phyloP scores from a whole-genome alignment of 257 asterid species.

The Lycium barbarum region DNA sequence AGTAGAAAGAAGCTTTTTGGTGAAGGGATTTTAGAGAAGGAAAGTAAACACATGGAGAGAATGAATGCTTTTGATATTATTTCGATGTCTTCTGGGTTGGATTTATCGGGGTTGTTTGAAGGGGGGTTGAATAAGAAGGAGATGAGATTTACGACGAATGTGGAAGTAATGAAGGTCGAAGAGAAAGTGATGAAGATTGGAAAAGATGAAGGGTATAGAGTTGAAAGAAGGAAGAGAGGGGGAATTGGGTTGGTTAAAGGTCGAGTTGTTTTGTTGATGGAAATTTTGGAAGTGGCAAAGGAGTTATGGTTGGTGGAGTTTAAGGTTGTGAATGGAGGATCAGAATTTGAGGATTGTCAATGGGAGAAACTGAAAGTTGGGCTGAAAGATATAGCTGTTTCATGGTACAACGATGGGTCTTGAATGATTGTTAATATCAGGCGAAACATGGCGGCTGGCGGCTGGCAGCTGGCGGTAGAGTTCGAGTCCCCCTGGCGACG shows the following conservation, averaged over 20 bases:
- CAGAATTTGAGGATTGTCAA: constrained; percentile 60
- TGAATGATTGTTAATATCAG: constrained; percentile 21
- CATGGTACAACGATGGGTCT: constrained; percentile 53
- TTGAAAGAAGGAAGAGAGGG: constrained; percentile 60
- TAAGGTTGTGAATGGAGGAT: constrained; percentile 56
- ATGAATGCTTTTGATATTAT: constrained; percentile 86
- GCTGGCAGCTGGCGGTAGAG: not conserved
- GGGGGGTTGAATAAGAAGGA: constrained; percentile 55
- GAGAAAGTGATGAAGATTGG: constrained; percentile 61
- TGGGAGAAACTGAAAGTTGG: constrained; percentile 74
- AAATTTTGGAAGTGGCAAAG: constrained; percentile 57
- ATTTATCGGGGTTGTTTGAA: constrained; percentile 74
- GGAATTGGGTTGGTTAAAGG: constrained; percentile 67
- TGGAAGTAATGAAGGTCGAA: constrained; percentile 56
- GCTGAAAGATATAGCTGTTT: constrained; percentile 55
- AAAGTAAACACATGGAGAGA: constrained; percentile 36
- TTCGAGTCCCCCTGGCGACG: not conserved
- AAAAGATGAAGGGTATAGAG: constrained; percentile 57
- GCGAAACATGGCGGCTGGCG: not conserved
- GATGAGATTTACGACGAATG: constrained; percentile 64
- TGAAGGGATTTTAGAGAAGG: constrained; percentile 38
- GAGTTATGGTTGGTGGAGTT: constrained; percentile 76
- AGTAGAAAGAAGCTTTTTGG: constrained; percentile 28
- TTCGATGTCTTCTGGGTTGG: constrained; percentile 75
- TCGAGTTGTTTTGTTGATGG: constrained; percentile 52